Evolutionary conservation across 2,329 filamentous ascomycete genomes (phyloP).

Genomic region (Didymella lethalis): DNA sequence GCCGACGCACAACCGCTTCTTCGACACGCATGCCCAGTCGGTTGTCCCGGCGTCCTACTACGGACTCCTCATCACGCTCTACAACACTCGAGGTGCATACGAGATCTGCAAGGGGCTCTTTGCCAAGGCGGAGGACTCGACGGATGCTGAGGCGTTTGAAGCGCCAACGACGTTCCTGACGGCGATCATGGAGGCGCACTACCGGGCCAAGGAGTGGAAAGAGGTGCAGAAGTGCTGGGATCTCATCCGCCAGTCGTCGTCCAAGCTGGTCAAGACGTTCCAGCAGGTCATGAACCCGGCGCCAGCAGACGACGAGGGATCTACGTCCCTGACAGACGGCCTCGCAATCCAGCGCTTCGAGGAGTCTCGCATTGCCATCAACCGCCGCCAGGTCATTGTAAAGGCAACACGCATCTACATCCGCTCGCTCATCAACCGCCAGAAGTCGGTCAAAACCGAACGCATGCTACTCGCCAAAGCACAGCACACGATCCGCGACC

Average conservation of each 20-base stretch:
- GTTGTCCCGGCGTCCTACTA: constrained; percentile 62
- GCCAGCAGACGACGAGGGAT: constrained; percentile 4
- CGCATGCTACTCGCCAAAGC: constrained; percentile 38
- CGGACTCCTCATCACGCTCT: constrained; percentile 64
- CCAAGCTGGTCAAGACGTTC: constrained; percentile 50
- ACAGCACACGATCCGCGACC: constrained; percentile 56
- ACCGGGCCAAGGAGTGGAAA: constrained; percentile 64
- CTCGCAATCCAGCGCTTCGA: constrained; percentile 28
- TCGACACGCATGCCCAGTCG: constrained; percentile 46
- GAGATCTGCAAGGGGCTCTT: constrained; percentile 49
- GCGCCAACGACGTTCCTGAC: constrained; percentile 53
- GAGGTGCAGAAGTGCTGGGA: constrained; percentile 73
- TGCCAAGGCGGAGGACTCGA: constrained; percentile 28
- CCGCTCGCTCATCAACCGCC: constrained; percentile 58
- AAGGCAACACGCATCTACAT: constrained; percentile 62
- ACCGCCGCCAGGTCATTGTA: constrained; percentile 59
- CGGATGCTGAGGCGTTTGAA: constrained; percentile 26
- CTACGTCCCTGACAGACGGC: constrained; percentile 36
- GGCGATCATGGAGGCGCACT: constrained; percentile 72
- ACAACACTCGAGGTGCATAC: constrained; percentile 58
- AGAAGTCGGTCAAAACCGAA: constrained; percentile 47
- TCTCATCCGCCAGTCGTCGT: constrained; percentile 63
- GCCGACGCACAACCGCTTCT: constrained; percentile 33
- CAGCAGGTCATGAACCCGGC: constrained; percentile 47
- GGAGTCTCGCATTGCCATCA: constrained; percentile 36